Evolutionary conservation across 345 rosid species (phyloP), one percentile per base, ranked within the genome.

Genomic region (Citrus sp.): DNA sequence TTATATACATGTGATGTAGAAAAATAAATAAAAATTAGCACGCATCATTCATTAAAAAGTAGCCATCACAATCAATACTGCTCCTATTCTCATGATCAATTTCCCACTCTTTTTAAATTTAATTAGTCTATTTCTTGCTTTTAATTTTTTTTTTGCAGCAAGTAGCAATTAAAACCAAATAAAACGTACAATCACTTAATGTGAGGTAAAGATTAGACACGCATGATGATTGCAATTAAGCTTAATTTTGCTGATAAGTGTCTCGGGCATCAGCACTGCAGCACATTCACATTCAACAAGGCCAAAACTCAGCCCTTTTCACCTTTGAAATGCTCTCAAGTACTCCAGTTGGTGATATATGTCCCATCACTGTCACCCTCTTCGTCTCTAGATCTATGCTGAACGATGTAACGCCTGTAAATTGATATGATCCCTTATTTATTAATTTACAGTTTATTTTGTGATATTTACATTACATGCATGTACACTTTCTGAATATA

Each of bases 311-410:
- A 6, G 97, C 98, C 46, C 75, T 89, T 76, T 94, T 94, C 81
- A 91, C 93, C 84, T 87, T 91, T 18, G 97, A 94, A 82, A 94
- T 85, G 87, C 97, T 94, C 85, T 90, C 90, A 68, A 94, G 82
- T 18, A 94, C 92, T 49, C 69, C 87, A 40, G 66, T 81, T 3
- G 97, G 96, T 6, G 98, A 90, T 58, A 94, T 86, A 51, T 88
- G 87, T 66, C 98, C 98, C 89, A 90, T 90, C 84, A 94, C 96
- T 1, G 94, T 94, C 82, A 94, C 98, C 86, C 84, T 89, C 88
- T 92, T 88, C 60, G 87, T 82, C 88, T 91, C 97, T n/a, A 94
- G 79, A 76, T 94, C 98, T 78, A 91, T 87, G 69, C 91, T 91
- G 87, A 77, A 94, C 67, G 98, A 92, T 70, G 90, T 92, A 59